A percentile compares a stretch with the other conserved stretches of the same genome.
phyloP scores from a whole-genome alignment of 345 rosid genomes.

The Hibiscus mutabilis region DNA sequence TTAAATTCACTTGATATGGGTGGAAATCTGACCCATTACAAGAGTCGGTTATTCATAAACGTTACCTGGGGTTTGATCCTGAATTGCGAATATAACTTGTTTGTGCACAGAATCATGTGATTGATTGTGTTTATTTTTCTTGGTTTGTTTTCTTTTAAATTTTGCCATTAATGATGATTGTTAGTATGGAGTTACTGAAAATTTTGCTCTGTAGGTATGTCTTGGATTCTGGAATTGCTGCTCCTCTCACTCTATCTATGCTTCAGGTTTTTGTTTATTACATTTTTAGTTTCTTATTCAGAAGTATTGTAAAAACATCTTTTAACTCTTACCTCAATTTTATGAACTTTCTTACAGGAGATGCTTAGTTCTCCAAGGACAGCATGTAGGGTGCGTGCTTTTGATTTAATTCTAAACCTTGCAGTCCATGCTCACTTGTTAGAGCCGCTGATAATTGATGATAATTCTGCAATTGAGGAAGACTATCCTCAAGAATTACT shows the following conservation, averaged over 20 bases:
- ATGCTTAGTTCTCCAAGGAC: conserved; percentile 81
- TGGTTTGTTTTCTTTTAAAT: conserved; percentile 3
- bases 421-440: conserved; percentile 95
- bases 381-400: conserved; percentile 79
- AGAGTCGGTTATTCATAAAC: neutral
- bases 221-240: conserved; percentile 88
- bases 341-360: conserved; percentile 47
- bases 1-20: neutral
- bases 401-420: conserved; percentile 91
- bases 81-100: neutral
- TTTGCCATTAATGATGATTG: neutral
- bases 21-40: neutral
- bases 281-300: neutral
- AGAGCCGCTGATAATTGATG: conserved; percentile 71
- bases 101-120: neutral
- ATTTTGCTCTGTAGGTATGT: conserved; percentile 67
- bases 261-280: conserved; percentile 60
- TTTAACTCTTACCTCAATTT: conserved; percentile 13
- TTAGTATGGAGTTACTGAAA: conserved; percentile 7
- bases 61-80: neutral
- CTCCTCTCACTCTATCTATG: conserved; percentile 95
- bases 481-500: conserved; percentile 67
- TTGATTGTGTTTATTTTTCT: neutral
- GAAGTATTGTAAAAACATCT: conserved; percentile 8
- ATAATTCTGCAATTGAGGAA: conserved; percentile 74